A percentile compares a stretch with the other conserved stretches of the same genome.
Evolutionary conservation across 257 asterid genomes (phyloP).

Genomic region (Sherardia arvensis): DNA sequence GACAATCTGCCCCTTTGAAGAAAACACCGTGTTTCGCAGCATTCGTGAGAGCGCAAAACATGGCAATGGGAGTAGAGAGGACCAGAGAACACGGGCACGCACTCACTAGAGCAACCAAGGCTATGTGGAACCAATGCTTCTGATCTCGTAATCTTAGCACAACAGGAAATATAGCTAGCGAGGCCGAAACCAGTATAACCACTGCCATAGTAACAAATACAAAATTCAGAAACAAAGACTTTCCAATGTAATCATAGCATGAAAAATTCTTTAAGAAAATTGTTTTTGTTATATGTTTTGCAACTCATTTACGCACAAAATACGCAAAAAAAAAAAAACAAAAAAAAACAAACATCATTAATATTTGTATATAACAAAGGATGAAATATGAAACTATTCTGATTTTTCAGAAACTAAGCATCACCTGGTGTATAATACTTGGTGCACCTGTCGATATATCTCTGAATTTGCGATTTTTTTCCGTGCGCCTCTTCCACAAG

Average conservation of each 20-base stretch:
- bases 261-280: neutral
- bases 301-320: neutral
- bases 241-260: neutral
- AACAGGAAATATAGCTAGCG: conserved; percentile 51
- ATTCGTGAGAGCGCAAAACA: conserved; percentile 73
- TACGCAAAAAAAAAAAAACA: neutral
- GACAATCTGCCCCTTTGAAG: conserved; percentile 70
- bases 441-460: conserved; percentile 74
- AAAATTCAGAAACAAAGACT: neutral
- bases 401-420: neutral
- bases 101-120: conserved; percentile 72
- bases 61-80: conserved; percentile 84
- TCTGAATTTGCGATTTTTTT: conserved; percentile 59
- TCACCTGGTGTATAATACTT: conserved; percentile 83
- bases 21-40: conserved; percentile 77
- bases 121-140: conserved; percentile 62
- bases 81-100: conserved; percentile 91
- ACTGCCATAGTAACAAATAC: conserved; percentile 40
- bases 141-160: conserved; percentile 34
- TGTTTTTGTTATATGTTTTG: neutral
- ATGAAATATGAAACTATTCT: neutral
- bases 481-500: conserved; percentile 88
- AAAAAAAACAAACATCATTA: neutral
- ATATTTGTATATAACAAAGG: neutral
- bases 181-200: conserved; percentile 40